These are phyloP conservation scores for Colletotrichum sp. DNA, from an alignment of 2,329 filamentous ascomycete species.

Conservation along the genomic window DNA sequence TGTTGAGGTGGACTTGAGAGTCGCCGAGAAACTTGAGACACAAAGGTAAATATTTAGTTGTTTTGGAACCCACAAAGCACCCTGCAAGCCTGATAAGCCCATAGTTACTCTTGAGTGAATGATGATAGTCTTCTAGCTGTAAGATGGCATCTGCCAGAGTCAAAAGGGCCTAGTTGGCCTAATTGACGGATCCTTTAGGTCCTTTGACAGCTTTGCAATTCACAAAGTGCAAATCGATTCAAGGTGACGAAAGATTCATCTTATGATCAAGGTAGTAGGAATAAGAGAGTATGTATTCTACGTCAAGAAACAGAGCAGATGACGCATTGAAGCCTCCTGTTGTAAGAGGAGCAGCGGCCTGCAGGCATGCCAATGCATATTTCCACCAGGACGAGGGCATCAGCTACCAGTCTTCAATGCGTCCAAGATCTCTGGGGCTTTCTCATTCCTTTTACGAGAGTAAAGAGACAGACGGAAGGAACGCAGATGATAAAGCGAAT, in stretches of 20 bases:
- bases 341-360: not conserved
- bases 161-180: not conserved
- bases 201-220: not conserved
- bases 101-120: not conserved
- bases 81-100: not conserved
- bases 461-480: not conserved
- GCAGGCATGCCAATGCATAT: not conserved
- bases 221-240: not conserved
- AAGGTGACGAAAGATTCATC: not conserved
- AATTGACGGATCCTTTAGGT: not conserved
- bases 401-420: not conserved
- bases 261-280: not conserved
- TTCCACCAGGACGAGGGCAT: not conserved
- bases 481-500: not conserved
- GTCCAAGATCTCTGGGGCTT: not conserved
- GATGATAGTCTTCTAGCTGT: not conserved
- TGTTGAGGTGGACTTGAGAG: not conserved
- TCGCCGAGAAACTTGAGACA: not conserved
- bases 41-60: not conserved
- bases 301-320: not conserved
- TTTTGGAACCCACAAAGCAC: not conserved
- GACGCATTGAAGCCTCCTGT: not conserved
- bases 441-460: not conserved
- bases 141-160: not conserved
- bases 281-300: not conserved